A percentile compares a stretch with the other conserved stretches of the same genome.
phyloP scores from a whole-genome alignment of 2,329 filamentous ascomycete species.

The Polytolypa hystricis region DNA sequence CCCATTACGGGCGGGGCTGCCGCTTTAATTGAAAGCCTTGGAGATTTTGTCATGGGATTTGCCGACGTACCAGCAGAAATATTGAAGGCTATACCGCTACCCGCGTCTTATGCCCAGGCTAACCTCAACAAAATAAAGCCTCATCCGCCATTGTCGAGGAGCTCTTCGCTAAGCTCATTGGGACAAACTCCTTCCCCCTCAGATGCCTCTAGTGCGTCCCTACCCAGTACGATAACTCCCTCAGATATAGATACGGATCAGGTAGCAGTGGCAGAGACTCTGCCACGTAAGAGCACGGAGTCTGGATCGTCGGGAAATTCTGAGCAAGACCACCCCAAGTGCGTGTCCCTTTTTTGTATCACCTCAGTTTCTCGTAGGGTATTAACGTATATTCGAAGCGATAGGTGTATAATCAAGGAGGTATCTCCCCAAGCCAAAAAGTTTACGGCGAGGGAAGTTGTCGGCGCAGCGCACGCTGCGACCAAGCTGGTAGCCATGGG shows the following conservation, averaged over 20 bases:
- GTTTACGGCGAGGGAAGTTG: constrained; percentile 45
- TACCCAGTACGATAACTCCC: constrained; percentile 1
- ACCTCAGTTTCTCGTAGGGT: too few relatives aligned
- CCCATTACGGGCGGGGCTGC: constrained; percentile 67
- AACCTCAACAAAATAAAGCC: constrained; percentile 13
- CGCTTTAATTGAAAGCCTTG: constrained; percentile 72
- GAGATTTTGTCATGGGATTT: constrained; percentile 69
- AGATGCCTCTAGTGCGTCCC: neutral
- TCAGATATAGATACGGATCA: constrained; percentile 5
- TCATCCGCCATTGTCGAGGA: neutral
- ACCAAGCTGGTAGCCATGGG: constrained; percentile 63
- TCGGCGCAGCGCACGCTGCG: constrained; percentile 56
- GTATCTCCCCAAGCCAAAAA: constrained; percentile 11
- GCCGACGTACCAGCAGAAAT: constrained; percentile 57
- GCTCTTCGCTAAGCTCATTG: constrained; percentile 7
- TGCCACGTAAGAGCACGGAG: neutral
- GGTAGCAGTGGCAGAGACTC: neutral
- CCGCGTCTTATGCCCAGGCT: too few relatives aligned
- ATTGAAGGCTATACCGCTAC: constrained; percentile 31
- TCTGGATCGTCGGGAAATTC: too few relatives aligned
- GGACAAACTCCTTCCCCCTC: constrained; percentile 3
- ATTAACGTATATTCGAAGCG: too few relatives aligned
- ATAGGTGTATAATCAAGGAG: too few relatives aligned
- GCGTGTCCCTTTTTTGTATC: too few relatives aligned
- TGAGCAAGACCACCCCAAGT: neutral